A percentile compares a stretch with the other conserved stretches of the same genome.
Conservation (phyloP, 352 stramenopile genomes). For the Albugo candida region DNA sequence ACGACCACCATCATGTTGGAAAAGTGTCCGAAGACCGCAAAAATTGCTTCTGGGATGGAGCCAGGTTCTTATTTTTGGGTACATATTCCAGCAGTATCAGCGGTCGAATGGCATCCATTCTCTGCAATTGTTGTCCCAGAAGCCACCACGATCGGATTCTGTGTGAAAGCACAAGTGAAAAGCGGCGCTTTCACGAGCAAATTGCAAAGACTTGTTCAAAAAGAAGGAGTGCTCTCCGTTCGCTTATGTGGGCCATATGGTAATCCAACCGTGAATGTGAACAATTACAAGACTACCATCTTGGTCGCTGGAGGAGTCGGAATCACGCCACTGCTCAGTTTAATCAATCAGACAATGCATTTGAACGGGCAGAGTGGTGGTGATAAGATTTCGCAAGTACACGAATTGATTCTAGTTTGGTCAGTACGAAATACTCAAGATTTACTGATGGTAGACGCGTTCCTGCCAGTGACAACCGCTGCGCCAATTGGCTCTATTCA, state of each 20-base stretch:
- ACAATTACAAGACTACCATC: conserved; percentile 43
- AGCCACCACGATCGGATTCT: conserved; percentile 64
- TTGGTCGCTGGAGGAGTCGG: conserved; percentile 50
- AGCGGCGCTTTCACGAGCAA: conserved; percentile 25
- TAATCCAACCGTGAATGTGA: conserved; percentile 33
- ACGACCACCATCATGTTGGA: conserved; percentile 41
- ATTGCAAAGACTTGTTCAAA: conserved; percentile 22
- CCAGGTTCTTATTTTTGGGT: conserved; percentile 61
- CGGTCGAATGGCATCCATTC: conserved; percentile 61
- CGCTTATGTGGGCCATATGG: conserved; percentile 53
- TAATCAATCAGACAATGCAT: conserved; percentile 40
- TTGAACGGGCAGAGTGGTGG: conserved; percentile 25
- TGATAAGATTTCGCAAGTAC: conserved; percentile 17
- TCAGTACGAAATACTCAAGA: not conserved
- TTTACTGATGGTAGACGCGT: not conserved
- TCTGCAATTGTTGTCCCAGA: conserved; percentile 51
- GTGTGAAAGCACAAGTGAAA: conserved; percentile 31
- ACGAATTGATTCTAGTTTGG: conserved; percentile 4
- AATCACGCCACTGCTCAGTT: conserved; percentile 54
- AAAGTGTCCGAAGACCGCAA: conserved; percentile 26
- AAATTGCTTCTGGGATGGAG: conserved; percentile 32
- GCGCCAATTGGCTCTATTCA: not conserved
- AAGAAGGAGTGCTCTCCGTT: conserved; percentile 17
- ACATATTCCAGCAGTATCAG: conserved; percentile 39
- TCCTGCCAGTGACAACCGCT: not conserved